These are phyloP conservation scores for Scopulariopsis brevicaulis DNA, from an alignment of 2,329 filamentous ascomycete genomes.

Conservation along the genomic window DNA sequence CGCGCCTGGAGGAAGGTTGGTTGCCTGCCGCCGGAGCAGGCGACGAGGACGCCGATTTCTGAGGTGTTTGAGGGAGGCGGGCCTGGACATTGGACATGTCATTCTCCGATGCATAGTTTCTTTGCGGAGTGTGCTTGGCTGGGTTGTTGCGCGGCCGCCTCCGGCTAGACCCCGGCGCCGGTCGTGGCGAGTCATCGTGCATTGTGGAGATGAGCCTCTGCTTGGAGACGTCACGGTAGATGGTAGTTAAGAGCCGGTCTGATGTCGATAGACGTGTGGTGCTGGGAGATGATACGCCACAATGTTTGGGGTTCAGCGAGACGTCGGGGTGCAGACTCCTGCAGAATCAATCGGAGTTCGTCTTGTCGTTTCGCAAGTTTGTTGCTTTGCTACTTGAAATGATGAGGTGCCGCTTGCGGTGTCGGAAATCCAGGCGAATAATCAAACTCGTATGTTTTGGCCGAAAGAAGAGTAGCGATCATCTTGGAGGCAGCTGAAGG, in stretches of 20 bases:
- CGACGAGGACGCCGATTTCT: constrained; percentile 25
- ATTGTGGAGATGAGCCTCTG: not conserved
- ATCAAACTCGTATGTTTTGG: not conserved
- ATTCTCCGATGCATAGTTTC: constrained; percentile 49
- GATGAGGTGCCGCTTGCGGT: not conserved
- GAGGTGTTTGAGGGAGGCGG: constrained; percentile 31
- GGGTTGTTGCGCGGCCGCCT: not conserved
- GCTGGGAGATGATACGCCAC: not conserved
- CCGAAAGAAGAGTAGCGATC: not conserved
- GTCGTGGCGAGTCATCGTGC: not conserved
- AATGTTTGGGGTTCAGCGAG: not conserved
- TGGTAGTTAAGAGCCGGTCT: not conserved
- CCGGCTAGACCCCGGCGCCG: not conserved
- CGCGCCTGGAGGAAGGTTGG: constrained; percentile 13
- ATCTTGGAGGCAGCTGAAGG: not conserved
- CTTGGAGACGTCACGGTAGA: not conserved
- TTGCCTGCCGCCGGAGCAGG: constrained; percentile 18
- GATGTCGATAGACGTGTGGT: not conserved
- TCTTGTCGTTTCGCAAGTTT: constrained; percentile 17
- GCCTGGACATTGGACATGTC: constrained; percentile 18
- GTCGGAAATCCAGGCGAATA: not conserved
- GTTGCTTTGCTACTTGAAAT: constrained; percentile 9
- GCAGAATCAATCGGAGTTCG: not conserved
- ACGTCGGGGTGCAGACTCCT: not conserved
- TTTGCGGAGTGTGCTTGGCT: constrained; percentile 25